Evolutionary conservation across 2,329 filamentous ascomycete genomes (phyloP), one percentile per base, ranked within the genome.

Genomic region (Cladosporium sphaerospermum): DNA sequence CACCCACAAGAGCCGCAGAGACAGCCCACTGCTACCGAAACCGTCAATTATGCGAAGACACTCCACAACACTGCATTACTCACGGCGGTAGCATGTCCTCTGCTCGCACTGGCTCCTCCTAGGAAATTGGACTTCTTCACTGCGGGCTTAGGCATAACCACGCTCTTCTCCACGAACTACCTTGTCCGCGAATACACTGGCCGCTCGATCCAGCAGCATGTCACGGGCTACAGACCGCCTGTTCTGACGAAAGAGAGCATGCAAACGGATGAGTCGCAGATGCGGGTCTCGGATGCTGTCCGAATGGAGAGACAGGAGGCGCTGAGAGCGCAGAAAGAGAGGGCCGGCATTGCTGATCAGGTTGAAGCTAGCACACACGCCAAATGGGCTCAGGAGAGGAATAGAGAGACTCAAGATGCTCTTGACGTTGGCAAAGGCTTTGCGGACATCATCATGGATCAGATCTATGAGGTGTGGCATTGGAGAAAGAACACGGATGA

Each of bases 81-180:
- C 52, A 71, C 75, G 45, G 65, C 80, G 28, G 62, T 84, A 16
- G 63, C 74, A 45, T 80, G 78, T 55, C 82, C 82, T 0, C 57
- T 77, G 8, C 71, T 84, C 47, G 75, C 76, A 45, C 62, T 75
- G 13, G 67, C 84, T 9, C 82, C 82, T 9, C 82, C 82, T 1
- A 78, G 82, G 43, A 84, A 84, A 67, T 67, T 85, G 46, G 81
- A 84, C 62, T 61, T 79, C 50, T 83, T 81, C 68, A 84, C 81
- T 14, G 72, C 81, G 59, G 72, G 71, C 0, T 74, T 84, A 7
- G 67, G 73, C 40, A 66, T 72, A 28, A 73, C 73, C 2, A 79
- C 75, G 59, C 66, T 75, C 53, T 68, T 75, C 33, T 76, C 74
- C 8, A 74, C 75, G 9, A 75, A 78, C 62, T 73, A 80, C 57